Evolutionary conservation across 1,284 basidiomycete genomes (phyloP).

Genomic region (Ceratobasidium sp.): DNA sequence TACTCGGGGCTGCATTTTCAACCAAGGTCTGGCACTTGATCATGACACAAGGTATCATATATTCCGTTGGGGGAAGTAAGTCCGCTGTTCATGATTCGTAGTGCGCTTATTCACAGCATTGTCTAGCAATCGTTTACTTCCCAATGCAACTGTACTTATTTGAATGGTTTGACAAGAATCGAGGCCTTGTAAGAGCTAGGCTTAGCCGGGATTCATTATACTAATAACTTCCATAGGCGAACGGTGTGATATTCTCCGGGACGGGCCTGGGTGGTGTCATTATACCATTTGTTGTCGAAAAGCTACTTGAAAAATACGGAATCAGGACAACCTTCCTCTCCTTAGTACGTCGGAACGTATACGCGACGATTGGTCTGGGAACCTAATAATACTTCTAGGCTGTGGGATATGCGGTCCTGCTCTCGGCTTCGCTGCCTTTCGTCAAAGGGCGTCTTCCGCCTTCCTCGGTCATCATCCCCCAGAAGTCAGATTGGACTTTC

Average conservation of each 20-base stretch:
- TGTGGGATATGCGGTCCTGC: slow-evolving; percentile 17
- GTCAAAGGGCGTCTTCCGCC: slow-evolving; percentile 41
- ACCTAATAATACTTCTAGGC: slow-evolving; percentile 18
- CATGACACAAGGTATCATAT: slow-evolving; percentile 41
- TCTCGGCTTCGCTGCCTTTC: slow-evolving; percentile 39
- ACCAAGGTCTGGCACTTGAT: slow-evolving; percentile 40
- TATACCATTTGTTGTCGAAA: slow-evolving; percentile 41
- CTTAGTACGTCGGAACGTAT: slow-evolving; percentile 20
- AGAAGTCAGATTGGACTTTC: slow-evolving; percentile 36
- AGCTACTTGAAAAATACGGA: slow-evolving; percentile 38
- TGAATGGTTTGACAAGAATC: slow-evolving; percentile 39
- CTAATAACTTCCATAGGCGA: slow-evolving; percentile 21
- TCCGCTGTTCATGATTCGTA: not conserved
- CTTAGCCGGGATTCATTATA: not conserved
- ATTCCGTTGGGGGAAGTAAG: slow-evolving; percentile 41
- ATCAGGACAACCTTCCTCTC: slow-evolving; percentile 38
- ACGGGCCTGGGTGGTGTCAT: slow-evolving; percentile 39
- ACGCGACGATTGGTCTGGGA: not conserved
- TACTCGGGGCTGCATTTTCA: slow-evolving; percentile 41
- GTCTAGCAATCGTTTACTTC: slow-evolving; percentile 41
- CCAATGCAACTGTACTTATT: slow-evolving; percentile 36
- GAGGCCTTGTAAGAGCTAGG: slow-evolving; percentile 37
- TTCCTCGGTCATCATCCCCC: slow-evolving; percentile 35
- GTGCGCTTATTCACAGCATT: not conserved
- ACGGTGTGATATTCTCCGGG: slow-evolving; percentile 39